Conservation (phyloP, 73 alveolate species). For the Blepharisma stoltei region DNA sequence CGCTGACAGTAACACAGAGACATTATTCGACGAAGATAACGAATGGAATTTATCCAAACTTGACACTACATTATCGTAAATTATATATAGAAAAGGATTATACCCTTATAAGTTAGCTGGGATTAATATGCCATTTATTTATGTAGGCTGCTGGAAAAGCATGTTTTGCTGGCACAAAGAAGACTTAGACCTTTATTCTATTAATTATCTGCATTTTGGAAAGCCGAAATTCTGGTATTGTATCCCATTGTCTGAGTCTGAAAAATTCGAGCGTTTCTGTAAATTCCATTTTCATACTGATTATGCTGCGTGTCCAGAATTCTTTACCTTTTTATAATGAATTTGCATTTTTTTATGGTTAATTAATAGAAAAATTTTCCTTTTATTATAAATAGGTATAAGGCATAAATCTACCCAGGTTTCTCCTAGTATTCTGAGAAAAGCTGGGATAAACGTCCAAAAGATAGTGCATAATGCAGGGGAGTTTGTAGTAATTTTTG, state of each 20-base stretch:
- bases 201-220: slow-evolving; percentile 74
- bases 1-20: slow-evolving; percentile 60
- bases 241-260: slow-evolving; percentile 51
- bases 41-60: slow-evolving; percentile 70
- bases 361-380: too few relatives aligned
- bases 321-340: too few relatives aligned
- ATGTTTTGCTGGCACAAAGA: slow-evolving; percentile 92
- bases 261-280: slow-evolving; percentile 63
- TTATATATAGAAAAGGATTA: slow-evolving; percentile 44
- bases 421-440: slow-evolving; percentile 53
- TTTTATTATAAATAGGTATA: too few relatives aligned
- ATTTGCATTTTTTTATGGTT: too few relatives aligned
- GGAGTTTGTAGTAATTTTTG: slow-evolving; percentile 68
- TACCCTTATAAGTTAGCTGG: slow-evolving; percentile 61
- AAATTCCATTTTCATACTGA: slow-evolving; percentile 51
- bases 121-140: slow-evolving; percentile 71
- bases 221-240: slow-evolving; percentile 85
- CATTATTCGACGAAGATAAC: slow-evolving; percentile 60
- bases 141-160: slow-evolving; percentile 84
- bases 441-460: slow-evolving; percentile 55
- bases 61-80: slow-evolving; percentile 42
- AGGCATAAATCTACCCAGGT: slow-evolving; percentile 77
- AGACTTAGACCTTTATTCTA: slow-evolving; percentile 76
- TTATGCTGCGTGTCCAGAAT: slow-evolving; percentile 73
- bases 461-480: slow-evolving; percentile 68